Base-by-base conservation (phyloP, 768 basidiomycete species). In the Pleurotus platypus region DNA sequence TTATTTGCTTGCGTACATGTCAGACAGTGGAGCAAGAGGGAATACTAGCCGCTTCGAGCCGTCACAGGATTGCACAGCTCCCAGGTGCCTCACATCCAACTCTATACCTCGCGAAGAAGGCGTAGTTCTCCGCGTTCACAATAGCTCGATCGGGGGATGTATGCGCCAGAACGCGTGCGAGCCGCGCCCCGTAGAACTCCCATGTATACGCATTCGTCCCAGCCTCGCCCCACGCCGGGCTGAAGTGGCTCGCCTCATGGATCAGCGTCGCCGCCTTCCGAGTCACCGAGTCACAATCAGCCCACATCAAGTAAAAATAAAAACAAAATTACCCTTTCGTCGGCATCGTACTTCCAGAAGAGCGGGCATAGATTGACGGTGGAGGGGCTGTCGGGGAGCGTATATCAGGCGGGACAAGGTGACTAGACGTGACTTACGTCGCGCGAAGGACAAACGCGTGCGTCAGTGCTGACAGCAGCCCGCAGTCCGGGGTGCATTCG, bases 221-320 rank as follows among this genome's bases (percentile, higher is more conserved):
- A 4, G 12, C n/a, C 22, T 16, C 12, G 15, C 20, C 16, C 35
- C 42, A 45, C 20, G 38, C 35, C n/a, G 51, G 16, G 26, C 26
- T 15, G 39, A 54, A 54, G 24, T 54, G 51, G 37, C 37, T n/a
- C 18, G 51, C 39, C 2, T 54, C 51, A 22, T 54, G 51, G n/a
- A 54, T 51, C 6, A 51, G 49, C 2, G 30, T 30, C 22, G 22
- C 8, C 15, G 49, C 35, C 49, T 50, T 35, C 30, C 30, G 30
- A 9, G 30, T 30, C 5, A 16, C 22, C 15, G 1, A n/a, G 26
- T 7, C 27, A 7, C 20, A 22, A 18, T n/a, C 16, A 12, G 16
- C 24, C 8, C 30, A n/a, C n/a, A 16, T 26, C n/a, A 35, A 16
- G 15, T 27, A 7, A 16, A 8, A n/a, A 30, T 7, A 37, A n/a